Base-by-base conservation (phyloP, 495 filamentous ascomycete genomes). In the Hypoxylon trugodes region DNA sequence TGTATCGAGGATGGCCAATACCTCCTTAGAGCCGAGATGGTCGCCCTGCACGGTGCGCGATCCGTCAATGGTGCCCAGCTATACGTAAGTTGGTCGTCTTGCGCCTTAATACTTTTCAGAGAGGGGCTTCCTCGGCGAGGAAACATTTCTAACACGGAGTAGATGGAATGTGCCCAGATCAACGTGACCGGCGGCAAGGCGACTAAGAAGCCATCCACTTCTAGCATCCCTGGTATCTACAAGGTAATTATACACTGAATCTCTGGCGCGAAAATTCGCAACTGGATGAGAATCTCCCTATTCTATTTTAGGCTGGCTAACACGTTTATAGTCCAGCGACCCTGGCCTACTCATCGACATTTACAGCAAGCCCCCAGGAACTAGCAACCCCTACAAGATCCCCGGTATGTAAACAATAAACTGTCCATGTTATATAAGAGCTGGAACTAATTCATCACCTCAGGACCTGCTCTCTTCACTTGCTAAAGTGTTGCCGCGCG, bases 141-240 rank as follows among this genome's bases (percentile, higher is more conserved):
- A 53, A 73, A 48, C 22, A 6, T 6, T 24, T 15, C 53, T 63
- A n/a, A 65, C 30, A 32, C 41, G 4, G 7, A 10, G 1, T 28
- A 75, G 73, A 79, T 80, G 79, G 79, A 81, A 70, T 81, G 79
- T 60, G 79, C 79, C 15, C 79, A 81, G 51, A 74, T 81, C 70
- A 79, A 79, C 59, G 54, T 81, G 21, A 75, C 76, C 24, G 79
- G 79, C 36, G 74, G 76, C 55, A 69, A 52, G 59, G 76, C 68
- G 9, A 66, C 63, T 3, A 74, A 66, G 22, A 60, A 53, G 8
- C 72, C 79, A 26, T 35, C 69, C 12, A 79, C 78, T 1, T 68
- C 74, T 52, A 74, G 68, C 53, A 74, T 82, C 60, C 80, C 80
- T 1, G 80, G 80, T 12, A 71, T 77, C 54, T 82, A 82, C 61